These are phyloP conservation scores for Suillus paluster DNA, from an alignment of 768 basidiomycete species.

Conservation along the genomic window DNA sequence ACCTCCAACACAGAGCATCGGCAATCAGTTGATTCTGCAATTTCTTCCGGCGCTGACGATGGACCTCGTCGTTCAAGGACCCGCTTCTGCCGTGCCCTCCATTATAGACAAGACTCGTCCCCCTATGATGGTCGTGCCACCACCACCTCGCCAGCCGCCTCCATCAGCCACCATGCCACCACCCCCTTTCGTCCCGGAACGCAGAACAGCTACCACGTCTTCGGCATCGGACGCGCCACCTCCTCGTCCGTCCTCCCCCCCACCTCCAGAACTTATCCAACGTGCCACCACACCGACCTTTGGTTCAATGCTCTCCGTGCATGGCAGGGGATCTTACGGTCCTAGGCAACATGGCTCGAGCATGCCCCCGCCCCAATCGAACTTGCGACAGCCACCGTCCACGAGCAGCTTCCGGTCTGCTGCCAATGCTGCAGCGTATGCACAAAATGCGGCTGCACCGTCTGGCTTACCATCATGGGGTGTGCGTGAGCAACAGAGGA, in stretches of 20 bases:
- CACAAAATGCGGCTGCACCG: constrained; percentile 47
- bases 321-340: constrained; percentile 50
- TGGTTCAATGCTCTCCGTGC: constrained; percentile 62
- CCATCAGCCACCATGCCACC: constrained; percentile 75
- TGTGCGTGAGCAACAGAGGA: constrained; percentile 55
- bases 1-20: constrained; percentile 63
- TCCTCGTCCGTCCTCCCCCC: constrained; percentile 89
- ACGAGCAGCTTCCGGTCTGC: constrained; percentile 85
- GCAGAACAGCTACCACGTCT: constrained; percentile 50
- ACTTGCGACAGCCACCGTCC: constrained; percentile 72
- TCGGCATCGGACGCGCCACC: constrained; percentile 67
- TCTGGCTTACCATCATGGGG: constrained; percentile 52
- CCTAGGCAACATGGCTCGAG: constrained; percentile 72
- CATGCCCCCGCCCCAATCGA: constrained; percentile 70
- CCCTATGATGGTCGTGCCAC: constrained; percentile 83
- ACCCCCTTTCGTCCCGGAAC: constrained; percentile 76
- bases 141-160: constrained; percentile 77
- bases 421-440: constrained; percentile 59
- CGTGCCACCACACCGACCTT: constrained; percentile 89
- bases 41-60: constrained; percentile 57
- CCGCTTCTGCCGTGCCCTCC: constrained; percentile 57
- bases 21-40: constrained; percentile 72
- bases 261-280: constrained; percentile 89
- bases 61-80: constrained; percentile 59
- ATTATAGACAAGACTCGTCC: constrained; percentile 79